Evolutionary conservation across 1,284 basidiomycete species (phyloP).

Genomic region (Chalciporus sp.): DNA sequence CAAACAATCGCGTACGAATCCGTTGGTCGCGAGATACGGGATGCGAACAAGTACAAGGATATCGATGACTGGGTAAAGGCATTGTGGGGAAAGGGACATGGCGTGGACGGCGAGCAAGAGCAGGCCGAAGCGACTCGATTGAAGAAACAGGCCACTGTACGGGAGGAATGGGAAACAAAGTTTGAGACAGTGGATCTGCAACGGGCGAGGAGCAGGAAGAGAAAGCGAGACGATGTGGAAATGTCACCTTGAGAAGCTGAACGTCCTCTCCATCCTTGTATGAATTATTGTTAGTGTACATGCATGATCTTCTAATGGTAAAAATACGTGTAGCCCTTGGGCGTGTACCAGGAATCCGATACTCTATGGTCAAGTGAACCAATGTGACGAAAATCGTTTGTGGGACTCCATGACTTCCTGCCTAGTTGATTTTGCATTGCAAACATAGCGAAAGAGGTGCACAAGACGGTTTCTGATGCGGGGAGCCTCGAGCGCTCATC

Average conservation of each 20-base stretch:
- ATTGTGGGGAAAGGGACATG: constrained; percentile 29
- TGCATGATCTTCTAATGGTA: neutral
- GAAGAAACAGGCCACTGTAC: constrained; percentile 22
- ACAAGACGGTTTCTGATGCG: neutral
- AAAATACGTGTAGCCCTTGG: neutral
- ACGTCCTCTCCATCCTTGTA: neutral
- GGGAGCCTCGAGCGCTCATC: neutral
- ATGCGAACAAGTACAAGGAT: constrained; percentile 35
- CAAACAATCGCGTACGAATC: constrained; percentile 53
- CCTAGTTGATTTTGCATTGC: too few species aligned
- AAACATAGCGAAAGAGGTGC: too few species aligned
- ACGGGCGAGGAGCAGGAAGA: constrained; percentile 16
- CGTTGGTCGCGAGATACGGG: constrained; percentile 49
- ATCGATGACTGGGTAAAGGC: constrained; percentile 36
- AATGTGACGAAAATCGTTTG: too few species aligned
- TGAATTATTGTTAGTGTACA: neutral
- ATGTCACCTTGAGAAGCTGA: constrained; percentile 28
- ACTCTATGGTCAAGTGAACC: neutral
- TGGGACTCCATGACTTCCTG: too few species aligned
- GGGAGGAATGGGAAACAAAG: constrained; percentile 32
- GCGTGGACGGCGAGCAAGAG: constrained; percentile 7
- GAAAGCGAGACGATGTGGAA: constrained; percentile 26
- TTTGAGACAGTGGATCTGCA: constrained; percentile 28
- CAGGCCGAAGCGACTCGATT: constrained; percentile 12
- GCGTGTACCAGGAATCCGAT: neutral